phyloP scores from a whole-genome alignment of 768 basidiomycete genomes.

The Serpula lacrymans region DNA sequence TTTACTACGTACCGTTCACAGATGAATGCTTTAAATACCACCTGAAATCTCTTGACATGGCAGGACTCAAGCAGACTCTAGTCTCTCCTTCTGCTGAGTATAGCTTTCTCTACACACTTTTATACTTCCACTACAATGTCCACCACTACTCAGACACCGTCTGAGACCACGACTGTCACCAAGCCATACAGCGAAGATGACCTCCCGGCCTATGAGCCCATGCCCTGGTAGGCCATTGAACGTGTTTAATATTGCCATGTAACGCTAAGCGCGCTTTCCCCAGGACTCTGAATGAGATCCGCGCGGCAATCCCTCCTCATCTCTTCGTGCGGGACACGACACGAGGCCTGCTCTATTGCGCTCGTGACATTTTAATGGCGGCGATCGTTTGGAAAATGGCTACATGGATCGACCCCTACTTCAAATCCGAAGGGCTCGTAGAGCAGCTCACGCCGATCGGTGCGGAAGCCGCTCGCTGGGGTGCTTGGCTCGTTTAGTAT shows the following conservation, averaged over 20 bases:
- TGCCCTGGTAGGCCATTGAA: constrained; percentile 38
- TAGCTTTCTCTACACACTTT: too few relatives aligned
- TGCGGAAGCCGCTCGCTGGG: constrained; percentile 38
- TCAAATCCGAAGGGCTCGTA: constrained; percentile 20
- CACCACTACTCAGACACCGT: too few relatives aligned
- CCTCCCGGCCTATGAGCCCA: constrained; percentile 42
- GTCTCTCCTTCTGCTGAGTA: too few relatives aligned
- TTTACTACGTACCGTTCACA: too few relatives aligned
- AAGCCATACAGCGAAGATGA: constrained; percentile 39
- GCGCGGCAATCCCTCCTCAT: constrained; percentile 44
- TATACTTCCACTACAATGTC: too few relatives aligned
- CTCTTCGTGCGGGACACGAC: constrained; percentile 42
- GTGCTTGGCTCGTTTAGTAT: constrained; percentile 46
- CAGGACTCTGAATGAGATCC: constrained; percentile 43
- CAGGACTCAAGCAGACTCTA: too few relatives aligned
- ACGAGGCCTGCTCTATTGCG: constrained; percentile 39
- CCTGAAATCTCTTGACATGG: too few relatives aligned
- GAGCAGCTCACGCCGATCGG: constrained; percentile 31
- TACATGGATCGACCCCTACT: constrained; percentile 34
- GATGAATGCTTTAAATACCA: too few relatives aligned
- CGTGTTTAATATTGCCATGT: not conserved
- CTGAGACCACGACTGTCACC: too few relatives aligned
- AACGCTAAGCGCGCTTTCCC: not conserved
- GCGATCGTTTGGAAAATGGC: constrained; percentile 17
- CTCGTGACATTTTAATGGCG: constrained; percentile 45